These are phyloP conservation scores for Populus davidiana DNA, from an alignment of 345 rosid species.

Conservation along the genomic window DNA sequence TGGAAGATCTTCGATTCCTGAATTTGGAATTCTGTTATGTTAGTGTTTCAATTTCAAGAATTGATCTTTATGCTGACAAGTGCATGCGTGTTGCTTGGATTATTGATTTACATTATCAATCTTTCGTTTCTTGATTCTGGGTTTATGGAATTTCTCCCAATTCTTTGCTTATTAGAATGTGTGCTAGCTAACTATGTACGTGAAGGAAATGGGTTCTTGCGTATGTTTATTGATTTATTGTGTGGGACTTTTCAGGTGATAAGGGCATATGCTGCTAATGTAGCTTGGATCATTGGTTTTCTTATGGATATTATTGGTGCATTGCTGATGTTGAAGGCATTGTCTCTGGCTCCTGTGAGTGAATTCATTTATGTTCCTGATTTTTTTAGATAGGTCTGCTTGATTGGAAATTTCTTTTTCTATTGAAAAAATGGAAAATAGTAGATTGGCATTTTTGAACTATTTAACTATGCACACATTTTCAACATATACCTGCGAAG, in stretches of 20 bases:
- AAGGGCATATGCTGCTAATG: constrained; percentile 73
- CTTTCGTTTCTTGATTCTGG: neutral
- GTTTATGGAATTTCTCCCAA: constrained; percentile 1
- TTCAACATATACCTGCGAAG: neutral
- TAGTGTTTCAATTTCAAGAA: neutral
- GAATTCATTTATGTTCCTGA: neutral
- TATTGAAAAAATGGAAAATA: neutral
- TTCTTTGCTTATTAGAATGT: neutral
- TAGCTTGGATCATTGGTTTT: constrained; percentile 78
- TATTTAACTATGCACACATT: neutral
- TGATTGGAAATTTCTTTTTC: neutral
- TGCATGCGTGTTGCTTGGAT: neutral
- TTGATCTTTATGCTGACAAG: neutral
- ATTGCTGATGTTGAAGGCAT: constrained; percentile 80
- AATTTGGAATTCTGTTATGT: neutral
- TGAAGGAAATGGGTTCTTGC: constrained; percentile 3
- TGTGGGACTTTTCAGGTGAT: constrained; percentile 48
- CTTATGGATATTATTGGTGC: constrained; percentile 93
- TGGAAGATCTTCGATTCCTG: neutral
- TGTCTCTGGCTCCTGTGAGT: constrained; percentile 91
- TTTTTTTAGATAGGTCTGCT: neutral
- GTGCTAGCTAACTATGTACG: neutral
- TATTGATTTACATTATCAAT: neutral
- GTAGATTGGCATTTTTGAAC: neutral
- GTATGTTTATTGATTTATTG: neutral